A percentile compares a stretch with the other conserved stretches of the same genome.
Evolutionary conservation across 1,139 yeast genomes (phyloP).

Genomic region (Geotrichum klebahnii): DNA sequence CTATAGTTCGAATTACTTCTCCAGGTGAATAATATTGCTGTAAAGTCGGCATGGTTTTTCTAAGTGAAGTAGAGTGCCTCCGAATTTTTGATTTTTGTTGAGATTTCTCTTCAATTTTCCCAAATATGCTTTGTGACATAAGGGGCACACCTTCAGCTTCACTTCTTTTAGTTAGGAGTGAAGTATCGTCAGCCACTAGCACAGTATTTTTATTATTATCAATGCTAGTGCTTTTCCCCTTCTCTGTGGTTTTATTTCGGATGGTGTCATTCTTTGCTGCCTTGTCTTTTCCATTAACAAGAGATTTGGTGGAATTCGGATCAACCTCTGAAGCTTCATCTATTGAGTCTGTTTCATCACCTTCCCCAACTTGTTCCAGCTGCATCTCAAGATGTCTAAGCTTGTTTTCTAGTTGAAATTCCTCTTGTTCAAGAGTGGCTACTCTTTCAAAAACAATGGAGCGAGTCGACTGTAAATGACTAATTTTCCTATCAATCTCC

Average conservation of each 20-base stretch:
- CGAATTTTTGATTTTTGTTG: slow-evolving; percentile 21
- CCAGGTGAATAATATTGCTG: slow-evolving; percentile 62
- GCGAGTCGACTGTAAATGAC: slow-evolving; percentile 49
- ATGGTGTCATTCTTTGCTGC: slow-evolving; percentile 1
- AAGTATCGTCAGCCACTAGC: not conserved
- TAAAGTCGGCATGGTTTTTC: slow-evolving; percentile 55
- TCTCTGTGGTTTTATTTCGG: not conserved
- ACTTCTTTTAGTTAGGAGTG: too few species aligned
- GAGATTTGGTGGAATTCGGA: not conserved
- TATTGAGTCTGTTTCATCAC: slow-evolving; percentile 20
- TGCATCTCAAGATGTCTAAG: slow-evolving; percentile 45
- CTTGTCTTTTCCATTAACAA: not conserved
- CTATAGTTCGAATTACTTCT: slow-evolving; percentile 47
- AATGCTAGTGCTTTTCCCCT: not conserved
- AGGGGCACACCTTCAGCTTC: slow-evolving; percentile 23
- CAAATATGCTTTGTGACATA: slow-evolving; percentile 42
- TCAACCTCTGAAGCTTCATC: slow-evolving; percentile 11
- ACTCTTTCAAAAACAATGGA: slow-evolving; percentile 53
- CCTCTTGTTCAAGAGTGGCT: slow-evolving; percentile 57
- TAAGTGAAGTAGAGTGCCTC: slow-evolving; percentile 28
- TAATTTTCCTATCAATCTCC: slow-evolving; percentile 57
- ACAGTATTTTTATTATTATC: not conserved
- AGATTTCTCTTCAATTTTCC: slow-evolving; percentile 36
- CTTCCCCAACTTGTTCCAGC: slow-evolving; percentile 32
- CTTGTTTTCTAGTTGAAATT: slow-evolving; percentile 49